Evolutionary conservation across 495 filamentous ascomycete species (phyloP).

Genomic region (Trichoderma gamsii): DNA sequence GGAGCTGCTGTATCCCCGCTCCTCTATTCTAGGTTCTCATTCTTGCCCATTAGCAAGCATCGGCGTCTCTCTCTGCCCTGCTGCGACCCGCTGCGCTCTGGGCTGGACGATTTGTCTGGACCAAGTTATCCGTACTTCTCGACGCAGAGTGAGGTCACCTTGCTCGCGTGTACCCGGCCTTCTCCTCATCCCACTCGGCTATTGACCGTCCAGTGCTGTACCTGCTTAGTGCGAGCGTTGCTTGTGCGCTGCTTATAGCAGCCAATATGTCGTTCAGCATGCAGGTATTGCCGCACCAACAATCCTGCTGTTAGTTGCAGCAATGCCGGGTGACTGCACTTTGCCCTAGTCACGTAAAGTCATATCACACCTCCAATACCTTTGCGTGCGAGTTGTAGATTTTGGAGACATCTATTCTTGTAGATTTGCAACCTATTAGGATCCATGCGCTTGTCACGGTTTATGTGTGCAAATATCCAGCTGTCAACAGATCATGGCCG

Average conservation of each 20-base stretch:
- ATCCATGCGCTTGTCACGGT: too few species aligned
- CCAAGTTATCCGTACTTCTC: neutral
- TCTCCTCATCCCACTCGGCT: neutral
- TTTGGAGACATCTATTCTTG: too few species aligned
- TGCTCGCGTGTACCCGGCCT: neutral
- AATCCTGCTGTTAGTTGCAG: too few species aligned
- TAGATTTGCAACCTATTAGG: too few species aligned
- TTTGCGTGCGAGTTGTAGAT: too few species aligned
- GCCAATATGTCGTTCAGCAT: neutral
- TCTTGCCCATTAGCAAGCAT: neutral
- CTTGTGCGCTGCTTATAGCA: neutral
- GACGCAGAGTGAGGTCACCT: neutral
- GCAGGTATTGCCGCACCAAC: neutral
- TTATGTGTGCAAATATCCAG: too few species aligned
- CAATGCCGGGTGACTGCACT: too few species aligned
- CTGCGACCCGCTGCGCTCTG: neutral
- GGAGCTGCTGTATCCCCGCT: neutral
- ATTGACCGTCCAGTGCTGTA: neutral
- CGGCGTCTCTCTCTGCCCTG: neutral
- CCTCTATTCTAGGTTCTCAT: neutral
- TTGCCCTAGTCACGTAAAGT: too few species aligned
- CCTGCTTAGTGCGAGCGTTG: conserved; percentile 8
- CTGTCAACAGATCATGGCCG: too few species aligned
- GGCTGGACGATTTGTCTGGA: neutral
- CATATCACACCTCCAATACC: too few species aligned